Evolutionary conservation across 2,329 filamentous ascomycete genomes (phyloP), one percentile per base, ranked within the genome.

Genomic region (Septoria linicola): DNA sequence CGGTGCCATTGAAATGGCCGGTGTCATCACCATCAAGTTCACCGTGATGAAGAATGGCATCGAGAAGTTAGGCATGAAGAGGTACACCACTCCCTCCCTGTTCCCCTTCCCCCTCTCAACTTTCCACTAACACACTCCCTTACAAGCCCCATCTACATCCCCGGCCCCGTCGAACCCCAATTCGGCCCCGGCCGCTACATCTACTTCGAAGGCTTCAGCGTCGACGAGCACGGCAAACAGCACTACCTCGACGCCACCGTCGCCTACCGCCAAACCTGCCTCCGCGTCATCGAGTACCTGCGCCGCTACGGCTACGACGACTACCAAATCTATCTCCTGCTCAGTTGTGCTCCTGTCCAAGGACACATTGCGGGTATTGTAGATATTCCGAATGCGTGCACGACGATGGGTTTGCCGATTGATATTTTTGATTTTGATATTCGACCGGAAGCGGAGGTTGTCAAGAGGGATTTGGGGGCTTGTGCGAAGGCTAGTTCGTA

Each of bases 371-470:
- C 89, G 1, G 90, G 91, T 0, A 87, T 96, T 41, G 57, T 62
- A 32, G 57, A 61, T 48, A 88, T 95, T 41, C 90, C 90, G 0
- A 95, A 96, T 66, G 88, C 87, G 0, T 96, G 91, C 66, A 95
- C 90, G 3, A 96, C 91, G 0, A 75, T 96, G 53, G 90, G 89
- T 0, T 67, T 96, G 47, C 91, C 91, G 1, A 89, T 95, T 77
- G 91, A 96, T 71, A 95, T 96, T 46, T 96, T 96, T 63, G 88
- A 93, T 65, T 95, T 96, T 70, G 90, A 96, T 67, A 92, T 96
- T 60, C 81, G 83, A 40, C 88, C 89, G 0, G 77, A 78, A 49
- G 76, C 75, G 4, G 76, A 78, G 5, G 80, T 79, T 2, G 74
- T 80, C 65, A 81, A 82, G 73, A 69, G 76, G 51, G 83, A 90